phyloP scores from a whole-genome alignment of 768 basidiomycete genomes.

The Tremella yokohamensis region DNA sequence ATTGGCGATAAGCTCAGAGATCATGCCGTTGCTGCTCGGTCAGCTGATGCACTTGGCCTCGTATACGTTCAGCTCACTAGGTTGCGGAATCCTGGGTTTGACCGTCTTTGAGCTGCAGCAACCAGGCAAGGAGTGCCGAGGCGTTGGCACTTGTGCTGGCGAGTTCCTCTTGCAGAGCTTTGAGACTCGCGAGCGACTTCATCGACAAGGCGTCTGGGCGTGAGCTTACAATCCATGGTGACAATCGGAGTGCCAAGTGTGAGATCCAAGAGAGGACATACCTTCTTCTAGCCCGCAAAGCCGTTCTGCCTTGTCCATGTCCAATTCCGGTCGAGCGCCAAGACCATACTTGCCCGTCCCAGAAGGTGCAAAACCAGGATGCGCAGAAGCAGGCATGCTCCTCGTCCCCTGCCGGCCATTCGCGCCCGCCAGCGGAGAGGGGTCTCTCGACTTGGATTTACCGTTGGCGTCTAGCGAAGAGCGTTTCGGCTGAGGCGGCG shows the following conservation, averaged over 20 bases:
- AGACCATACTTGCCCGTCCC: constrained; percentile 54
- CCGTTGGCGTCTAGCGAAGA: constrained; percentile 9
- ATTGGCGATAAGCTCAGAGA: constrained; percentile 86
- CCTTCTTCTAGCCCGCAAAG: constrained; percentile 68
- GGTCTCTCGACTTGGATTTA: constrained; percentile 1
- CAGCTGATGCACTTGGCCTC: neutral
- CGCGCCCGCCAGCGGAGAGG: neutral
- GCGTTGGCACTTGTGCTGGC: constrained; percentile 69
- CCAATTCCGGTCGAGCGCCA: constrained; percentile 72
- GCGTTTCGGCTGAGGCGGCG: constrained; percentile 53
- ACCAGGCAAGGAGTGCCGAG: constrained; percentile 71
- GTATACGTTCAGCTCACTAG: constrained; percentile 34
- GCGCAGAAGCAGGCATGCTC: constrained; percentile 15
- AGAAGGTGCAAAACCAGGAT: neutral
- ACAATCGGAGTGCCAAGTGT: constrained; percentile 5
- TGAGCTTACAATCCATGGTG: constrained; percentile 5
- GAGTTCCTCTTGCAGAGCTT: constrained; percentile 65
- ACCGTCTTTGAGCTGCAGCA: constrained; percentile 62
- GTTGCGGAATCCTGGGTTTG: constrained; percentile 44
- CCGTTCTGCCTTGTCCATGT: constrained; percentile 63
- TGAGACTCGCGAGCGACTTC: constrained; percentile 65
- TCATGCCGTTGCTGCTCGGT: constrained; percentile 74
- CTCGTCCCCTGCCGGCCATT: constrained; percentile 44
- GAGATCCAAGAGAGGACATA: constrained; percentile 49
- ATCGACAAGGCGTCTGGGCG: constrained; percentile 66